These are phyloP conservation scores for Volvox reticuliferus DNA, from an alignment of 139 green algal species.

Conservation along the genomic window DNA sequence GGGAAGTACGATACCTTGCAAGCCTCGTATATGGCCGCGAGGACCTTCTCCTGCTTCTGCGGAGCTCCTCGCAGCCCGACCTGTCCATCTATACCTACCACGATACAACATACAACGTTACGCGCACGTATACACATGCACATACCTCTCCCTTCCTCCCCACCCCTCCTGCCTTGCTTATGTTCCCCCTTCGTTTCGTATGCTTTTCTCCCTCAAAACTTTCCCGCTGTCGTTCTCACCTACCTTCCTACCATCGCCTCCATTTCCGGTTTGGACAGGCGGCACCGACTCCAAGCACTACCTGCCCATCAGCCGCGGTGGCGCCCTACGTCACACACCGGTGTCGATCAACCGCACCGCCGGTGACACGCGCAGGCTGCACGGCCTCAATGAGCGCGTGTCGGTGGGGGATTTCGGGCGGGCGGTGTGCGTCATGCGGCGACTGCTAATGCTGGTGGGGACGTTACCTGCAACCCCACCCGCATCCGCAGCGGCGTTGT, in stretches of 20 bases:
- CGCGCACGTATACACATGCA: background rate
- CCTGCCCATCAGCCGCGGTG: slow-evolving; percentile 43
- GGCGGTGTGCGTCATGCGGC: slow-evolving; percentile 10
- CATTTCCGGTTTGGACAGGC: slow-evolving; percentile 8
- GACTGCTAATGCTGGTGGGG: slow-evolving; percentile 32
- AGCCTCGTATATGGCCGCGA: too few relatives aligned
- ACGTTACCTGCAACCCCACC: too few relatives aligned
- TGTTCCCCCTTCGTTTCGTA: background rate
- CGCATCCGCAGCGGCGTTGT: too few relatives aligned
- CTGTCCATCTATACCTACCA: too few relatives aligned
- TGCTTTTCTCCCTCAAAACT: background rate
- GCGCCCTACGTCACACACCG: slow-evolving; percentile 63
- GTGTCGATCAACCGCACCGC: slow-evolving; percentile 41
- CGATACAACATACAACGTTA: too few relatives aligned
- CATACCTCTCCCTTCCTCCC: background rate
- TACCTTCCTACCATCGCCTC: background rate
- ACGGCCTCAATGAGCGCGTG: slow-evolving; percentile 79
- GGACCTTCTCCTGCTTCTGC: too few relatives aligned
- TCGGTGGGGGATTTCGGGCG: slow-evolving; percentile 26
- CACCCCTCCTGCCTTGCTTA: background rate
- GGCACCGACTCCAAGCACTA: slow-evolving; percentile 75
- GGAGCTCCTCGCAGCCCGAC: too few relatives aligned
- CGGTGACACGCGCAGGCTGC: slow-evolving; percentile 62
- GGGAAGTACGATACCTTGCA: too few relatives aligned
- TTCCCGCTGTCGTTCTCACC: background rate